Conservation (phyloP, 768 basidiomycete genomes). For the Favolaschia claudopus region DNA sequence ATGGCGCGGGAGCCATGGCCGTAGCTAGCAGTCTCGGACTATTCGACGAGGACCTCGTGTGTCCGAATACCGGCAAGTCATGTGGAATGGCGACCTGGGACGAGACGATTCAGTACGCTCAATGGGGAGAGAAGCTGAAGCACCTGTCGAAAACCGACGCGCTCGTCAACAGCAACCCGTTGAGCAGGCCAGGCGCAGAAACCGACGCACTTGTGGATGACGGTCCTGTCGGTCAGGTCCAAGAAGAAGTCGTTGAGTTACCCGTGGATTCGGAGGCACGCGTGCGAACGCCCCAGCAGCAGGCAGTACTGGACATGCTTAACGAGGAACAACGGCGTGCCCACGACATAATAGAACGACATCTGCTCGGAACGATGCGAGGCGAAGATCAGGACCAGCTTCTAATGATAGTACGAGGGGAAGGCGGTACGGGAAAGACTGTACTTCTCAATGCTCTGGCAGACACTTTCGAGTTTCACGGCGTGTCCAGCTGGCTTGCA, state of each 20-base stretch:
- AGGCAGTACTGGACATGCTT: background rate
- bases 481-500: slow-evolving; percentile 24
- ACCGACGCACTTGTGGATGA: too few relatives aligned
- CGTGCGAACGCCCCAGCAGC: background rate
- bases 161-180: background rate
- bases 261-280: background rate
- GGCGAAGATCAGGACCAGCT: slow-evolving; percentile 35
- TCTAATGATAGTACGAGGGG: slow-evolving; percentile 46
- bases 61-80: too few relatives aligned
- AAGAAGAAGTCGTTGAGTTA: background rate
- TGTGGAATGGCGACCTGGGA: background rate
- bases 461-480: slow-evolving; percentile 34
- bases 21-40: background rate
- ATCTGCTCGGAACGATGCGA: slow-evolving; percentile 30
- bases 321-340: slow-evolving; percentile 41
- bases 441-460: slow-evolving; percentile 46
- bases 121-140: background rate
- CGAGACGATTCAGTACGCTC: background rate
- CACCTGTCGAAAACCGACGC: background rate
- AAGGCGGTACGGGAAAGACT: slow-evolving; percentile 55
- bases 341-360: slow-evolving; percentile 42
- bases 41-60: background rate
- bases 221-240: background rate
- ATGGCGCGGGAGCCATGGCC: background rate
- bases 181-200: too few relatives aligned